Conservation (phyloP, 352 stramenopile species). For the Halophytophthora polymorphica region DNA sequence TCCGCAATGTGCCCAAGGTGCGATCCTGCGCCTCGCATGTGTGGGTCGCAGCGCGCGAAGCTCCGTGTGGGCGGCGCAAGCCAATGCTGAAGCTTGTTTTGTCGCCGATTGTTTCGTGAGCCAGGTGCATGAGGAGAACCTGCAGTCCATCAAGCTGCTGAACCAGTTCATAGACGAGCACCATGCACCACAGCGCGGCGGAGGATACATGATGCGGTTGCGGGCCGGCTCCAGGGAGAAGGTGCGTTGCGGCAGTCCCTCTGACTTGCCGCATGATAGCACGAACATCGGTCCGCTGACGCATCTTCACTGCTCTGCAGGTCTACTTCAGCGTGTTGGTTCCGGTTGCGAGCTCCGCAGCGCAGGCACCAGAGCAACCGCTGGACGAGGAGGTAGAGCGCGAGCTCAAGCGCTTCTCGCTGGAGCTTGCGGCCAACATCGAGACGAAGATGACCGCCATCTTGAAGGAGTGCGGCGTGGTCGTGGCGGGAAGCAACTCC, state of each 20-base stretch:
- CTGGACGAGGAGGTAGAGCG: constrained; percentile 5
- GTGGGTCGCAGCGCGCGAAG: not conserved
- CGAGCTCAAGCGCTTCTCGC: constrained; percentile 42
- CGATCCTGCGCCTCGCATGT: not conserved
- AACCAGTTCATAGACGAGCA: constrained; percentile 73
- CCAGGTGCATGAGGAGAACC: constrained; percentile 65
- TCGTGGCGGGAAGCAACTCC: constrained; percentile 7
- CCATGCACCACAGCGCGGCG: constrained; percentile 14
- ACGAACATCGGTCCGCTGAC: not conserved
- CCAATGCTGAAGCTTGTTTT: not conserved
- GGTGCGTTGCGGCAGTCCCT: constrained; percentile 1
- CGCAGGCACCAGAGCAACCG: not conserved
- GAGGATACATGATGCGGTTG: constrained; percentile 5
- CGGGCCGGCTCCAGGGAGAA: constrained; percentile 11
- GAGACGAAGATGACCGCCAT: constrained; percentile 50
- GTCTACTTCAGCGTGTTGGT: constrained; percentile 39
- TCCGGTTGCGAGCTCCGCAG: constrained; percentile 5
- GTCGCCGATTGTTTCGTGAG: not conserved
- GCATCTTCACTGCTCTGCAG: constrained; percentile 7
- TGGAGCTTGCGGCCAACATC: constrained; percentile 43
- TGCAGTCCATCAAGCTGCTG: constrained; percentile 63
- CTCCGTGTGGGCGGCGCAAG: not conserved
- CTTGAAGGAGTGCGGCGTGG: constrained; percentile 47
- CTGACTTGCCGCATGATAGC: not conserved
- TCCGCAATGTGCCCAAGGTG: constrained; percentile 46